A percentile compares a stretch with the other conserved stretches of the same genome.
These are phyloP conservation scores for Viola odorata DNA, from an alignment of 345 rosid genomes.

Conservation along the genomic window DNA sequence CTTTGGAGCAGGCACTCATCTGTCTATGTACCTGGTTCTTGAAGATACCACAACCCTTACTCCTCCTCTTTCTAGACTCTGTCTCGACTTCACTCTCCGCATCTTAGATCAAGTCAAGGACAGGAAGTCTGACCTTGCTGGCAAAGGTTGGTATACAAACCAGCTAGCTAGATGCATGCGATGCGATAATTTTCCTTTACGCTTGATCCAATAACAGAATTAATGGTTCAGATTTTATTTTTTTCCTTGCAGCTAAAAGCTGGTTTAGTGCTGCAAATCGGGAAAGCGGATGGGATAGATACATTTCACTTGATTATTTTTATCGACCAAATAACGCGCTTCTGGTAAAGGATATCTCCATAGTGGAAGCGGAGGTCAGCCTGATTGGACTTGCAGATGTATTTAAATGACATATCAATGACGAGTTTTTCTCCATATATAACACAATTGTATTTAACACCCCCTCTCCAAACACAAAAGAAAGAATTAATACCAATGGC, in stretches of 20 bases:
- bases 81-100: background rate
- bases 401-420: background rate
- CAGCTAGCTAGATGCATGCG: too few relatives aligned
- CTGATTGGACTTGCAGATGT: constrained; percentile 25
- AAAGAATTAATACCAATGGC: too few relatives aligned
- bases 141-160: background rate
- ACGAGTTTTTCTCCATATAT: too few relatives aligned
- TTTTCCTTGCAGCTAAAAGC: constrained; percentile 21
- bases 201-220: too few relatives aligned
- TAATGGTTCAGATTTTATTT: background rate
- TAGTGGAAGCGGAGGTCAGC: constrained; percentile 35
- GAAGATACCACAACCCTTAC: background rate
- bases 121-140: background rate
- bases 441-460: too few relatives aligned
- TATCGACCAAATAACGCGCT: constrained; percentile 9
- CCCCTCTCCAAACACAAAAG: too few relatives aligned
- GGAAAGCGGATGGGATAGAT: constrained; percentile 30
- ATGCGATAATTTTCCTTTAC: too few relatives aligned
- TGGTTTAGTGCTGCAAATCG: constrained; percentile 28
- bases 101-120: background rate
- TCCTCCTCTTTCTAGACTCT: background rate
- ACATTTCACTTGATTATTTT: constrained; percentile 18
- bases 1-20: background rate
- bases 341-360: constrained; percentile 24
- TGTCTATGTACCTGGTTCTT: constrained; percentile 4